Percentiles rank a stretch among this genome's conserved stretches.
Conservation (phyloP, 768 basidiomycete species). For the Boletus vermiculosoides region DNA sequence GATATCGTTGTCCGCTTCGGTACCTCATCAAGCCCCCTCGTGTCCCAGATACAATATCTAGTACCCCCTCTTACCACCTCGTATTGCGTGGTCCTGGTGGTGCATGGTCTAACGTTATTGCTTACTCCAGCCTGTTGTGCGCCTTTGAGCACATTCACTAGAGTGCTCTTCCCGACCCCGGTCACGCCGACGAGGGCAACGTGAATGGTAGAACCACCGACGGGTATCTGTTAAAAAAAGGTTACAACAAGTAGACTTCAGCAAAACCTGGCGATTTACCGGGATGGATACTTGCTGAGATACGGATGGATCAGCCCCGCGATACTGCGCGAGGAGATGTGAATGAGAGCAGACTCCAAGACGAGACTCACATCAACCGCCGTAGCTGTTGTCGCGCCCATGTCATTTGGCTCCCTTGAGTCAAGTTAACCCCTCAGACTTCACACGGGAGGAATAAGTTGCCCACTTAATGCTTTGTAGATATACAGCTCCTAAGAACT, state of each 20-base stretch:
- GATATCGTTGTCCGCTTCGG: neutral
- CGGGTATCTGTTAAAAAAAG: neutral
- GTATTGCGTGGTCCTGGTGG: slow-evolving; percentile 3
- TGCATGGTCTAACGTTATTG: slow-evolving; percentile 23
- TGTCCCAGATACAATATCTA: slow-evolving; percentile 23
- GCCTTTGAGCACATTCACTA: slow-evolving; percentile 26
- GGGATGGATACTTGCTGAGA: neutral
- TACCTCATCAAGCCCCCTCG: slow-evolving; percentile 25
- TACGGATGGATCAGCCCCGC: neutral
- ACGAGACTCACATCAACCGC: neutral
- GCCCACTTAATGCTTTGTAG: neutral
- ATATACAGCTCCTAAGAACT: neutral
- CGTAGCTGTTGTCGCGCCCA: neutral
- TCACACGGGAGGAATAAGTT: neutral
- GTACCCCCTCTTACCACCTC: slow-evolving; percentile 1
- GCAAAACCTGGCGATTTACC: neutral
- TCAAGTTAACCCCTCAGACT: neutral
- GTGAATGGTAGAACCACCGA: neutral
- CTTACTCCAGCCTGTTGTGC: slow-evolving; percentile 6
- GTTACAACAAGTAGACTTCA: neutral
- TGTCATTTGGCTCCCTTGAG: neutral
- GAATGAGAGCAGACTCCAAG: neutral
- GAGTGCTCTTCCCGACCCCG: slow-evolving; percentile 29
- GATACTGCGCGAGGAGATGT: neutral
- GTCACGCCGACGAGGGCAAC: slow-evolving; percentile 25